A percentile compares a stretch with the other conserved stretches of the same genome.
Evolutionary conservation across 371 early-diverging fungal species (phyloP).

Genomic region (Mortierella sp.): DNA sequence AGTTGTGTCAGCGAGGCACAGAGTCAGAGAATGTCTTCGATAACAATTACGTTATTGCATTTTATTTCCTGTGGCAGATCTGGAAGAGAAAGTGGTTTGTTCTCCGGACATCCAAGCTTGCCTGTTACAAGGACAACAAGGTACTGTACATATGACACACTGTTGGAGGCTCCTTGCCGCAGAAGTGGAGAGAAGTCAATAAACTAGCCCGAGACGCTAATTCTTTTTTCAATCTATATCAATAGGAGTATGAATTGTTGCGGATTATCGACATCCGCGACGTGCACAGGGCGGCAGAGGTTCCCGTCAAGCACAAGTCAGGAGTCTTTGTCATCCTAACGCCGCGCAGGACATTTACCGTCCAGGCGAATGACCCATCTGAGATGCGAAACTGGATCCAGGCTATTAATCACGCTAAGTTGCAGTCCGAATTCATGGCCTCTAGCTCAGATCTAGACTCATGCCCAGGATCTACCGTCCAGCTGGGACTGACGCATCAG

Average conservation of each 20-base stretch:
- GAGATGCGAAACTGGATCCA: slow-evolving; percentile 81
- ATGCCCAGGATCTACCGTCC: slow-evolving; percentile 29
- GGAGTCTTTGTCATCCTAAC: slow-evolving; percentile 84
- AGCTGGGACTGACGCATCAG: slow-evolving; percentile 4
- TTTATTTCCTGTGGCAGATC: slow-evolving; percentile 61
- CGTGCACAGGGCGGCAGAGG: slow-evolving; percentile 79
- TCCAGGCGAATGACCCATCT: slow-evolving; percentile 70
- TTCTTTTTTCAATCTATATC: background rate
- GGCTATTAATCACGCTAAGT: slow-evolving; percentile 64
- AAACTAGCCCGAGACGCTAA: too few species aligned
- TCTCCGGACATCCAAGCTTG: slow-evolving; percentile 78
- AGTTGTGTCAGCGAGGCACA: too few species aligned
- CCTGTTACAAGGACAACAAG: slow-evolving; percentile 90
- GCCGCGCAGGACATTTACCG: slow-evolving; percentile 77
- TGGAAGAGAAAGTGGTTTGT: slow-evolving; percentile 93
- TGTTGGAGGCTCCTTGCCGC: too few species aligned
- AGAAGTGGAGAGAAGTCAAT: too few species aligned
- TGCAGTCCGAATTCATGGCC: slow-evolving; percentile 50
- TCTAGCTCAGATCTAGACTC: slow-evolving; percentile 51
- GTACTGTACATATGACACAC: too few species aligned
- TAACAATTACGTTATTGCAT: too few species aligned
- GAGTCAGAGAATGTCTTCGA: too few species aligned
- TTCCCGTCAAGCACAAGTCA: slow-evolving; percentile 72
- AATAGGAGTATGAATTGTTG: slow-evolving; percentile 81
- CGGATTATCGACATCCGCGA: slow-evolving; percentile 79